phyloP scores from a whole-genome alignment of 2,329 filamentous ascomycete species.

The Penicillium thymicola region DNA sequence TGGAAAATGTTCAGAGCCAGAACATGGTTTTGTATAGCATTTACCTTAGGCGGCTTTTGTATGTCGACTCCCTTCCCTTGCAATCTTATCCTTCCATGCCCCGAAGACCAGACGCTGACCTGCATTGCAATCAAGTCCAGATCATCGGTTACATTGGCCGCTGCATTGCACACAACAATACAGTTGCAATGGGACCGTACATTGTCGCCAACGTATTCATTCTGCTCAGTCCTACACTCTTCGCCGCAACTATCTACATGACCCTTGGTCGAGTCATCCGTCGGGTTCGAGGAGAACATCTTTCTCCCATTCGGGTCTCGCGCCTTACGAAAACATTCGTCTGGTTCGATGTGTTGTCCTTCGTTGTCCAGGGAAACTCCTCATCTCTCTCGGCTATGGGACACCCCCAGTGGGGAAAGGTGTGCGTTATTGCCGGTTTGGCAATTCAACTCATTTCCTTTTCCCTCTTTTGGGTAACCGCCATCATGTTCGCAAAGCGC shows the following conservation, averaged over 20 bases:
- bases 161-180: slow-evolving; percentile 20
- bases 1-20: slow-evolving; percentile 12
- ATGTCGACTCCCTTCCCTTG: not conserved
- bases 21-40: slow-evolving; percentile 15
- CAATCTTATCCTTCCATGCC: not conserved
- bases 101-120: not conserved
- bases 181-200: slow-evolving; percentile 27
- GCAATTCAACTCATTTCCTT: slow-evolving; percentile 29
- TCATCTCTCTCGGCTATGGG: slow-evolving; percentile 14
- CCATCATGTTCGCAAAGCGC: slow-evolving; percentile 22
- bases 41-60: slow-evolving; percentile 14
- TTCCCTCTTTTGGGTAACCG: slow-evolving; percentile 23
- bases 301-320: slow-evolving; percentile 42
- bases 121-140: slow-evolving; percentile 32
- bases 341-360: slow-evolving; percentile 47
- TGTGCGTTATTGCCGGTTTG: slow-evolving; percentile 24
- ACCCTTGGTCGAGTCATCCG: slow-evolving; percentile 47
- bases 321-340: slow-evolving; percentile 51
- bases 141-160: slow-evolving; percentile 28
- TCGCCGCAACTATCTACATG: slow-evolving; percentile 53
- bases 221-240: slow-evolving; percentile 49
- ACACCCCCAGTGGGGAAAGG: slow-evolving; percentile 18
- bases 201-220: slow-evolving; percentile 47
- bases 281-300: slow-evolving; percentile 40
- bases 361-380: slow-evolving; percentile 43